Base-by-base conservation (phyloP, 2,329 filamentous ascomycete species). In the Aspergillus alliaceus region DNA sequence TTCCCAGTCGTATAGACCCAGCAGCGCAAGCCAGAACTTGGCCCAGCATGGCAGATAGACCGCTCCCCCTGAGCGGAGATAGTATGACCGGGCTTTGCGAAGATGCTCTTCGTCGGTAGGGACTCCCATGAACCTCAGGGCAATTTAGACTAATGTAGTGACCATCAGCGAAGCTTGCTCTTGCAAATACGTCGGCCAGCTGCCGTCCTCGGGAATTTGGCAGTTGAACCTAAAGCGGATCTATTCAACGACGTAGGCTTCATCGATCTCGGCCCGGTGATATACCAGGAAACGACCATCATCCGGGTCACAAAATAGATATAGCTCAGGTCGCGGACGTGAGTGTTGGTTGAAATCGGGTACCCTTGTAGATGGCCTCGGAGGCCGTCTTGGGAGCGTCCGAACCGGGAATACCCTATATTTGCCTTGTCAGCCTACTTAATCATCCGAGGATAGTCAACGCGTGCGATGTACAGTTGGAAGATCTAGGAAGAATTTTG, bases 291-390 rank as follows among this genome's bases (percentile, higher is more conserved):
- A 0, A 60, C 53, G 9, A 58, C 8, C 2, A 56, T 3, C 53
- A 56, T 56, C 1, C 50, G 50, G 0, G 57, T 59, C 3, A 59
- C 54, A 11, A 59, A 59, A n/a, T 56, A 53, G 3, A 59, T 59
- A 18, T 49, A 56, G 5, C 29, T 51, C 22, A 59, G 3, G n/a
- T 59, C 57, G n/a, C n/a, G n/a, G n/a, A n/a, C n/a, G n/a, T n/a
- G n/a, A n/a, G n/a, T n/a, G n/a, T n/a, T n/a, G n/a, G n/a, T n/a
- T n/a, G n/a, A n/a, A n/a, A n/a, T n/a, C n/a, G n/a, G n/a, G n/a
- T n/a, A n/a, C n/a, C n/a, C n/a, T n/a, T n/a, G n/a, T n/a, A n/a
- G n/a, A n/a, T n/a, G n/a, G n/a, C n/a, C n/a, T n/a, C n/a, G n/a
- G n/a, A n/a, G n/a, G n/a, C n/a, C n/a, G n/a, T n/a, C n/a, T n/a